Evolutionary conservation across 192 early-diverging fungal genomes (phyloP).

Genomic region (Backusella macrospora): DNA sequence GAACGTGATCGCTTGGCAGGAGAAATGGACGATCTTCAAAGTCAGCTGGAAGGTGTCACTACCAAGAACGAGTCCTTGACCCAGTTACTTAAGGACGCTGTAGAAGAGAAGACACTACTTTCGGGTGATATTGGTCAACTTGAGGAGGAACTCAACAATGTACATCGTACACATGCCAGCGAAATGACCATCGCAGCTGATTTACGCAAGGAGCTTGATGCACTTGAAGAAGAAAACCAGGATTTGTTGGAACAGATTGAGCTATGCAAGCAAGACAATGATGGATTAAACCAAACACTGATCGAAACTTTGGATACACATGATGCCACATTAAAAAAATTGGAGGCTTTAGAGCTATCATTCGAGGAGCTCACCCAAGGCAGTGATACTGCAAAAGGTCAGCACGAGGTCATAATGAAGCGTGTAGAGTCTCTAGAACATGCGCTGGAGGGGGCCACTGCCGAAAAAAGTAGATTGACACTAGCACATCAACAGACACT

Average conservation of each 20-base stretch:
- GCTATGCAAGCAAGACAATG: slow-evolving; percentile 1
- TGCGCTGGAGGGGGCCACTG: background rate
- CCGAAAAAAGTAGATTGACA: background rate
- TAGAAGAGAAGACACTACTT: background rate
- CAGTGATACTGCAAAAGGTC: background rate
- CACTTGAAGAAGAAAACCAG: slow-evolving; percentile 10
- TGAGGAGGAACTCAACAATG: slow-evolving; percentile 3
- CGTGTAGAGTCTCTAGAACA: background rate
- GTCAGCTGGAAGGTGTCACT: slow-evolving; percentile 30
- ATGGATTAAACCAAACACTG: background rate
- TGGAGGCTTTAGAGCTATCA: background rate
- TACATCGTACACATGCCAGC: background rate
- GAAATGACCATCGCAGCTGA: background rate
- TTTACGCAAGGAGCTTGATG: background rate
- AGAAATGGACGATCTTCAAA: slow-evolving; percentile 41
- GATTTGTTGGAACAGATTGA: background rate
- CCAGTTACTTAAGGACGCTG: background rate
- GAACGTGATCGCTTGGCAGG: slow-evolving; percentile 20
- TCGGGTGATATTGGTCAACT: slow-evolving; percentile 3
- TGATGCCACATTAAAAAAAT: slow-evolving; percentile 6
- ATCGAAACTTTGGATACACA: slow-evolving; percentile 5
- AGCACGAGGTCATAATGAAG: slow-evolving; percentile 2
- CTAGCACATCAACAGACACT: background rate
- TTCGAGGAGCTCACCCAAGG: background rate
- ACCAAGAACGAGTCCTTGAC: background rate